phyloP scores from a whole-genome alignment of 805 yeast genomes.

The Monosporozyma aquatica region DNA sequence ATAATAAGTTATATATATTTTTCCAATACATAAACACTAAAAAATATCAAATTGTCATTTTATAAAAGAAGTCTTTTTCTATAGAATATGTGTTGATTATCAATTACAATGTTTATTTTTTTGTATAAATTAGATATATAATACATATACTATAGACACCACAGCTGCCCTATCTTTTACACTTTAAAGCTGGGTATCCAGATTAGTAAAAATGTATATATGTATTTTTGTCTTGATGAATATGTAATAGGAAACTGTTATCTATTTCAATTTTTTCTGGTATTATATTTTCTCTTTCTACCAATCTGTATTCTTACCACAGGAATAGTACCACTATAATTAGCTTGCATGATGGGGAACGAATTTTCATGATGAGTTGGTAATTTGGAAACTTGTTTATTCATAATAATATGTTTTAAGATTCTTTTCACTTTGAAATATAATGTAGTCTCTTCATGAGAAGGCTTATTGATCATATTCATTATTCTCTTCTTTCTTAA shows the following conservation, averaged over 20 bases:
- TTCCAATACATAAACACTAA: neutral
- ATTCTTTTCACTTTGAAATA: constrained; percentile 39
- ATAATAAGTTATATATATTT: neutral
- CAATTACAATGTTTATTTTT: too few relatives aligned
- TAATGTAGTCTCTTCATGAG: constrained; percentile 34
- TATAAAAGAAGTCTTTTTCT: neutral
- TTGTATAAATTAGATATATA: too few relatives aligned
- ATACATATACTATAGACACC: too few relatives aligned
- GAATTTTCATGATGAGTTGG: constrained; percentile 28
- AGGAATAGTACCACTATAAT: constrained; percentile 74
- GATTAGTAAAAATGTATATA: too few relatives aligned
- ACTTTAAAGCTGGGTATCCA: too few relatives aligned
- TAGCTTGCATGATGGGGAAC: constrained; percentile 64
- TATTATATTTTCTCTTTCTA: constrained; percentile 26
- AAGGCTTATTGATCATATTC: constrained; percentile 32
- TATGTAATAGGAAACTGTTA: neutral
- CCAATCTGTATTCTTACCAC: constrained; percentile 33
- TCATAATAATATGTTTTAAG: constrained; percentile 37
- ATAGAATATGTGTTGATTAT: too few relatives aligned
- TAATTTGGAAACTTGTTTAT: constrained; percentile 29
- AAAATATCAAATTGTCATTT: neutral
- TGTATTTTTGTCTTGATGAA: neutral
- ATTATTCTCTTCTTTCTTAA: constrained; percentile 40
- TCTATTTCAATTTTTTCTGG: neutral
- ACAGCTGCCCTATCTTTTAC: too few relatives aligned